Evolutionary conservation across 2,329 filamentous ascomycete species (phyloP), one percentile per base, ranked within the genome.

Genomic region (Dendrostoma leiphaemia): DNA sequence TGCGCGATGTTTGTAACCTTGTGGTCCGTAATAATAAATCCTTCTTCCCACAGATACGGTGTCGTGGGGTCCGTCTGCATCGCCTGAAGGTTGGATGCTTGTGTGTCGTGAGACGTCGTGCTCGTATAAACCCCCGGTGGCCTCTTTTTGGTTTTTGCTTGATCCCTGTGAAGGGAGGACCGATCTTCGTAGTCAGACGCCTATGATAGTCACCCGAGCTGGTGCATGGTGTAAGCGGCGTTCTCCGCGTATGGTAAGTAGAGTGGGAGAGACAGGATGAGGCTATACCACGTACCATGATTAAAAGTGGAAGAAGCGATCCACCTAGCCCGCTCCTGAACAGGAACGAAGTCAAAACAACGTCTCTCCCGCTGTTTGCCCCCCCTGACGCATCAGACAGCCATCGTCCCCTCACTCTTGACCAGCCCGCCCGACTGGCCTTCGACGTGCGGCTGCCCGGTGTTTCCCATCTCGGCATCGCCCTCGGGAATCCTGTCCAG

Each of bases 401-500:
- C 38, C 57, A 69, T 70, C 55, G 68, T 64, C 9, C 66, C 35
- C 60, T 74, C 73, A 43, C 65, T 57, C 59, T 74, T 74, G 26
- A 66, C 58, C 58, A 65, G 66, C 12, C 37, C 34, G 37, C 53
- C 48, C n/a, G n/a, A n/a, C 45, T 46, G 51, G 46, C 40, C 48
- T 10, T 57, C 55, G 17, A 43, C 12, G 59, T 62, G 60, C n/a
- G n/a, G n/a, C 47, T 68, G 65, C 24, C 62, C 61, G 37, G 69
- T 70, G 62, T 71, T 72, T 17, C 67, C 61, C 67, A 79, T 73
- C 66, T 83, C 80, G 4, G 70, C 70, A 49, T 83, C 80, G n/a
- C 80, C 79, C 62, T 83, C 81, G 0, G 79, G 79, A 49, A 83
- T 83, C 31, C 79, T 73, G 2, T 79, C 78, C 9, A 84, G 65